These are phyloP conservation scores for Alternaria solani DNA, from an alignment of 2,329 filamentous ascomycete species.

Conservation along the genomic window DNA sequence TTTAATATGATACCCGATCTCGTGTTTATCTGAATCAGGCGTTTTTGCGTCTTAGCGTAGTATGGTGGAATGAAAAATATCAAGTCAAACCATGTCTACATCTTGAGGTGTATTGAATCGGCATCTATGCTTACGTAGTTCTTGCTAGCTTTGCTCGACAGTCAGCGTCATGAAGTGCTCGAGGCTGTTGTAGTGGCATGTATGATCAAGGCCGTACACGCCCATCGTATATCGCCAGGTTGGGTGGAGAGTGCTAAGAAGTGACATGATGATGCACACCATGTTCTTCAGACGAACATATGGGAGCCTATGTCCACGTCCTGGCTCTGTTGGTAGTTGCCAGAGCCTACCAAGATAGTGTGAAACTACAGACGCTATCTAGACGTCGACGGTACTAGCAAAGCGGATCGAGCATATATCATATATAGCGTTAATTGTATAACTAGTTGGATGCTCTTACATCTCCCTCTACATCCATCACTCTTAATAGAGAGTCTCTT, in stretches of 20 bases:
- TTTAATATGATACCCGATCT: slow-evolving; percentile 3
- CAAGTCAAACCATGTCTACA: background rate
- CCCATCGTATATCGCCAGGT: no score
- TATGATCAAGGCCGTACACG: background rate
- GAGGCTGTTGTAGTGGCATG: background rate
- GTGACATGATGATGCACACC: no score
- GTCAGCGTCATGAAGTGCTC: background rate
- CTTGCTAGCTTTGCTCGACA: background rate
- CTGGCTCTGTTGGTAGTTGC: no score
- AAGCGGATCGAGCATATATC: no score
- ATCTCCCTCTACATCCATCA: no score
- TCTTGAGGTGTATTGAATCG: background rate
- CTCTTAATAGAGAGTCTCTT: background rate
- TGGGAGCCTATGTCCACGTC: no score
- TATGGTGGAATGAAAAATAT: background rate
- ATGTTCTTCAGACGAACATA: no score
- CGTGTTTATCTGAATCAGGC: background rate
- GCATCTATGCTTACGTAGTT: background rate
- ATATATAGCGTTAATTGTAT: no score
- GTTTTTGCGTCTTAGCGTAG: background rate
- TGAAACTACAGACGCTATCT: no score
- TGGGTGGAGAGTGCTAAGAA: no score
- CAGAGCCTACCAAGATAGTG: no score
- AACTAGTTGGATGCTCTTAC: rapidly evolving
- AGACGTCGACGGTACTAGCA: no score